Evolutionary conservation across 306 rosid genomes (phyloP), one percentile per base, ranked within the genome.

Genomic region (Vigna angularis): DNA sequence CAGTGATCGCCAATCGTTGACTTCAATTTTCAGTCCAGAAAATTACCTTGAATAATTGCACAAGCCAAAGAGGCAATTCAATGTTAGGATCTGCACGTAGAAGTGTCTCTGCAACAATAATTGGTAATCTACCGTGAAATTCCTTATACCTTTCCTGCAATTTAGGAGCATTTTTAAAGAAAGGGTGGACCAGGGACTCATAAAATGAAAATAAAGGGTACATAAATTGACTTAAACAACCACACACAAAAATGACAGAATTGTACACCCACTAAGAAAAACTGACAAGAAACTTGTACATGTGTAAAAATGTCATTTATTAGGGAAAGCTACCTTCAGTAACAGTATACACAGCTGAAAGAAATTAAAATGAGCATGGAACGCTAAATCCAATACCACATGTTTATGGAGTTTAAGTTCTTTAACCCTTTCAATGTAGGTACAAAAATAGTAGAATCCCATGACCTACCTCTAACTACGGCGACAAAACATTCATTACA

Each of bases 11-110:
- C 47, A n/a, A 70, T 36, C 16, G 34, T 17, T 3, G 44, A 59
- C 57, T 65, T 50, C 73, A 56, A 48, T 63, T 77, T 28, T 72
- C 75, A 38, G 24, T 15, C 65, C 50, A 68, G 76, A 79, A 64
- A 77, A 84, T 86, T 88, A 93, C 98, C 98, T 91, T 95, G 82
- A 95, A 95, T 83, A 93, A 80, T 17, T 86, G 93, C 83, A 95
- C 91, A 42, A 95, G 87, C 98, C 98, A 95, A 69, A 90, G 90
- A 72, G 98, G 98, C 90, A 95, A 78, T 79, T 92, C 98, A 28
- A 95, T 90, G 78, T 87, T 91, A 79, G 96, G 84, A 88, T 91
- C 98, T 6, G 88, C 66, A 3, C 85, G 91, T 56, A 95, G 96
- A 86, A 95, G 97, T 66, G 97, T 87, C 85, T 91, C 97, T 2